Base-by-base conservation (phyloP, 164 flowering plant genomes). In the Aristolochia contorta region DNA sequence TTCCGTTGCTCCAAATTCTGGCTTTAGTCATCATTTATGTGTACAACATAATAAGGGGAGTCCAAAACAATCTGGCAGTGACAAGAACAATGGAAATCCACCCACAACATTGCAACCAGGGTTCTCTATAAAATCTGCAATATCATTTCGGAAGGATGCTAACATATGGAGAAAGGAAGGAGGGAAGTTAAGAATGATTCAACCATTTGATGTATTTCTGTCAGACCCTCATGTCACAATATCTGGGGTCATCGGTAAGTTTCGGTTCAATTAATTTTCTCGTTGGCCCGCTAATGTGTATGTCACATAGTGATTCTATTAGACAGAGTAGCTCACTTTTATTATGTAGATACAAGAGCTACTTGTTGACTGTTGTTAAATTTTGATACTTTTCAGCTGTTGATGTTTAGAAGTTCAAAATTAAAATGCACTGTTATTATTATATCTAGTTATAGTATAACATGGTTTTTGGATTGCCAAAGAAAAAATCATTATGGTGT, bases 151-250 rank as follows among this genome's bases (percentile, higher is more conserved):
- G 75, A 80, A 77, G 71, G 79, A 75, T 60, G 30, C 77, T 53
- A 84, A 87, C 19, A 58, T 92, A 18, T 92, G 98, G 98, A 79
- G 78, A 73, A 80, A 82, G 57, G 76, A 75, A 67, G 85, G 71
- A 23, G 72, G 70, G 18, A 92, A 85, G 78, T 55, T 84, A 75
- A 83, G 74, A 67, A 71, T 78, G 83, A 85, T 79, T 55, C 94
- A 82, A 66, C 98, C 96, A 24, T 87, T 66, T 73, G 98, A 92
- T 56, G 27, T 82, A 6, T 82, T 92, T 68, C 78, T 84, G 67
- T 85, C 91, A 23, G 80, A 69, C 71, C 91, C 98, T 58, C 93
- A 85, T 59, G 50, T 89, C 63, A 80, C 95, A 18, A 78, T 81
- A 16, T 79, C 95, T 8, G 85, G 78, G 23, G 63, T 79, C 20